A percentile compares a stretch with the other conserved stretches of the same genome.
Conservation (phyloP, 208 protist genomes). For the Crithidia sp. region DNA sequence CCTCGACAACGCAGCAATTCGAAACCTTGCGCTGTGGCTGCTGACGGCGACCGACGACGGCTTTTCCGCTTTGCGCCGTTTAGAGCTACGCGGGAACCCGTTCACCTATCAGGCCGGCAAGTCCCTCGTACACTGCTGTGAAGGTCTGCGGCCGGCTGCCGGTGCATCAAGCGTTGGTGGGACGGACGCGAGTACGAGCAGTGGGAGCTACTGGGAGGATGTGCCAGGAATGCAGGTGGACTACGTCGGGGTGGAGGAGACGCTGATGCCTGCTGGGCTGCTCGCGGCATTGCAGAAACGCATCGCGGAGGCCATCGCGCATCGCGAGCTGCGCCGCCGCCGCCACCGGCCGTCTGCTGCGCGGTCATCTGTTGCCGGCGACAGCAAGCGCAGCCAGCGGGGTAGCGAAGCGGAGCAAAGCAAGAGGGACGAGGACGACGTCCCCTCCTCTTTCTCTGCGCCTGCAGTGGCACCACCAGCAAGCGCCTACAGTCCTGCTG, state of each 20-base stretch:
- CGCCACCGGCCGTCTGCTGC: neutral
- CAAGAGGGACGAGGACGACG: neutral
- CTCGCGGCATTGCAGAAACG: conserved; percentile 10
- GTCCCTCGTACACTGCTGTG: conserved; percentile 55
- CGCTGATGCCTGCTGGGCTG: conserved; percentile 15
- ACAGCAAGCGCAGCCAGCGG: too few relatives aligned
- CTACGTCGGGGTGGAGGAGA: conserved; percentile 27
- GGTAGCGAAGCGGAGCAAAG: neutral
- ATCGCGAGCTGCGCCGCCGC: conserved; percentile 20
- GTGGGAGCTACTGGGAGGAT: conserved; percentile 8
- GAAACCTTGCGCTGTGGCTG: conserved; percentile 20
- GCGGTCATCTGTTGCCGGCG: too few relatives aligned
- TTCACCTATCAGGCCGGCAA: conserved; percentile 71
- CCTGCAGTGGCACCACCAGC: neutral
- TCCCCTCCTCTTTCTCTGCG: neutral
- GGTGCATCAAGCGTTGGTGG: neutral
- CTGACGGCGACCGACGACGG: conserved; percentile 23
- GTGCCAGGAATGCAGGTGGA: conserved; percentile 12
- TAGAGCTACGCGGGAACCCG: conserved; percentile 66
- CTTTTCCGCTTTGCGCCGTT: conserved; percentile 41
- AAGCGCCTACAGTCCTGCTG: neutral
- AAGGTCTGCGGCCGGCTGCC: conserved; percentile 22
- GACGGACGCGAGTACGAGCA: neutral
- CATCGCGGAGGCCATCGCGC: conserved; percentile 17
- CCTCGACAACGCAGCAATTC: conserved; percentile 45